Evolutionary conservation across 2,329 filamentous ascomycete species (phyloP), one percentile per base, ranked within the genome.

Genomic region (Epichloe aotearoae): DNA sequence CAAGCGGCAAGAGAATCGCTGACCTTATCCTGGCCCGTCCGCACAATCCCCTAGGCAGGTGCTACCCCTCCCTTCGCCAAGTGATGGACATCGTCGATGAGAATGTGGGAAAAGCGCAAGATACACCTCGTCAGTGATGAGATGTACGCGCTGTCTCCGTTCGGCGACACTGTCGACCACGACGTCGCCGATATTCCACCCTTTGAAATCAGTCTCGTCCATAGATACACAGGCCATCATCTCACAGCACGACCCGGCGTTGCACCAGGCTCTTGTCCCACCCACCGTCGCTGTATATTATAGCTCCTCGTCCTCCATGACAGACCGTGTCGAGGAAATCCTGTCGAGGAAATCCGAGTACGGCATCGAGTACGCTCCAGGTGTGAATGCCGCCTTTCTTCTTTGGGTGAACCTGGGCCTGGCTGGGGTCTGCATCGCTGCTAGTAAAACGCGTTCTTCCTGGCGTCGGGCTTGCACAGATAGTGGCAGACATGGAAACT

Each of bases 11-110:
- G 15, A 64, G 59, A 26, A 66, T 77, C n/a, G 64, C 65, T 15
- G 74, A 65, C 0, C 53, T 79, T n/a, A 68, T 79, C 53, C 63
- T 79, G 3, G 73, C 72, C 48, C 66, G 76, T 47, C 72, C 74
- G 2, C 73, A 76, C 49, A 77, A 77, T 51, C 75, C 75, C 0
- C 64, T 77, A 5, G 20, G 20, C 20, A 23, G 20, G 5, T 23
- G 5, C 23, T 26, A 7, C 23, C 23, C 23, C 6, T 7, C 23
- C 23, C 6, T 6, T 26, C 23, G 23, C 23, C 23, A 26, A 26
- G 23, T 26, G 23, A 26, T 26, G 7, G 7, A 26, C 23, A 7
- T 26, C 2, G 23, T 6, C 23, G 23, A 7, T 26, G 23, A 6
- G 23, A 26, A 26, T 26, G 23, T 7, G 23, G 7, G 23, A 1